Conservation (phyloP, 179 eudicot species). For the Patellifolia procumbens region DNA sequence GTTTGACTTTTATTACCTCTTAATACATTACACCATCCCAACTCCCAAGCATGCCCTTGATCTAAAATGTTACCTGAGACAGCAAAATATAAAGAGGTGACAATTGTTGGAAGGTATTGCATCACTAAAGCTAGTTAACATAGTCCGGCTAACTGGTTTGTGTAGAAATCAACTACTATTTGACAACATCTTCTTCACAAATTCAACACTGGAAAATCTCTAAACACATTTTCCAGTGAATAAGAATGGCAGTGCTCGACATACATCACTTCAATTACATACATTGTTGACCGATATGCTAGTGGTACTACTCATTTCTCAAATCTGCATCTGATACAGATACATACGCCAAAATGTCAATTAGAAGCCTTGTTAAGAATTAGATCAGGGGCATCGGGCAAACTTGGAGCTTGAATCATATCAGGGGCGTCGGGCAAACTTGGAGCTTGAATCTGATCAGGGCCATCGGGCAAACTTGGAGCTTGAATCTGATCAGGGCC, state of each 20-base stretch:
- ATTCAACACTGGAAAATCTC: conserved; percentile 1
- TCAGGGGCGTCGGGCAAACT: too few species aligned
- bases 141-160: neutral
- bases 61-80: too few species aligned
- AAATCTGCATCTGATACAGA: neutral
- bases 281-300: neutral
- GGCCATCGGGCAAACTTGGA: too few species aligned
- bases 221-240: neutral
- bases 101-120: neutral
- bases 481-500: too few species aligned
- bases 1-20: too few species aligned
- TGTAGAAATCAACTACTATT: neutral
- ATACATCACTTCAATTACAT: conserved; percentile 11
- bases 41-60: too few species aligned
- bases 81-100: too few species aligned
- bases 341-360: conserved; percentile 6
- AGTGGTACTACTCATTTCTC: neutral
- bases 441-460: too few species aligned
- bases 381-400: conserved; percentile 32
- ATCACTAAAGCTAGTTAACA: neutral
- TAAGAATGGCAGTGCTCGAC: neutral
- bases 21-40: too few species aligned
- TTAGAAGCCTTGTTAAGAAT: conserved; percentile 25
- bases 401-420: conserved; percentile 42
- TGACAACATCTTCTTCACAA: neutral